A percentile compares a stretch with the other conserved stretches of the same genome.
Conservation (phyloP, 768 basidiomycete species). For the Trichaptum fuscoviolaceum region DNA sequence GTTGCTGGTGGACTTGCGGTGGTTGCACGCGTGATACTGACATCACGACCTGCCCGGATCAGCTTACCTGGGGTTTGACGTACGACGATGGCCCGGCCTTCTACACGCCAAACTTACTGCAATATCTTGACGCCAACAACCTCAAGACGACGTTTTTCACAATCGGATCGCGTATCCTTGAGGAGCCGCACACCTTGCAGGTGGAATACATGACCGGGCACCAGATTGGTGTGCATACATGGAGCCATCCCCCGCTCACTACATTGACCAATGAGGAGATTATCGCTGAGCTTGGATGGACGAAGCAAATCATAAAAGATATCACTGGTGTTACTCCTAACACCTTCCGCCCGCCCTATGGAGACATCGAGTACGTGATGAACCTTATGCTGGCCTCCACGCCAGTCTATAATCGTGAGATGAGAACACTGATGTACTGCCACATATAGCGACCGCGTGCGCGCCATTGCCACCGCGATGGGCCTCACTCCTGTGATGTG, state of each 20-base stretch:
- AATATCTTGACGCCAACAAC: constrained; percentile 56
- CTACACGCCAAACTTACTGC: constrained; percentile 69
- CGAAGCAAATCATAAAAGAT: constrained; percentile 80
- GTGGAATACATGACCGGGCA: constrained; percentile 73
- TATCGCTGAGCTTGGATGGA: constrained; percentile 87
- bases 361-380: constrained; percentile 62
- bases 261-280: constrained; percentile 73
- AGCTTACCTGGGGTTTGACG: constrained; percentile 52
- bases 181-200: constrained; percentile 64
- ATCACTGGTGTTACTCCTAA: constrained; percentile 73
- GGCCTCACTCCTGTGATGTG: constrained; percentile 80
- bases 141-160: constrained; percentile 85
- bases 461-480: constrained; percentile 80
- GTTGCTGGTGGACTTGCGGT: constrained; percentile 82
- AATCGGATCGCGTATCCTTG: constrained; percentile 76
- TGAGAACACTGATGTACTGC: constrained; percentile 10
- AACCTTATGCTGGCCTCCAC: neutral
- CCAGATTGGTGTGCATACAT: constrained; percentile 68
- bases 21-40: constrained; percentile 66
- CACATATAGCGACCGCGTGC: constrained; percentile 70
- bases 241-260: constrained; percentile 72
- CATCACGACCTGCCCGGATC: constrained; percentile 68
- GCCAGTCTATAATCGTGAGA: neutral
- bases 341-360: constrained; percentile 78
- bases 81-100: constrained; percentile 79